Evolutionary conservation across 345 rosid species (phyloP).

Genomic region (Ceriops zippeliana): DNA sequence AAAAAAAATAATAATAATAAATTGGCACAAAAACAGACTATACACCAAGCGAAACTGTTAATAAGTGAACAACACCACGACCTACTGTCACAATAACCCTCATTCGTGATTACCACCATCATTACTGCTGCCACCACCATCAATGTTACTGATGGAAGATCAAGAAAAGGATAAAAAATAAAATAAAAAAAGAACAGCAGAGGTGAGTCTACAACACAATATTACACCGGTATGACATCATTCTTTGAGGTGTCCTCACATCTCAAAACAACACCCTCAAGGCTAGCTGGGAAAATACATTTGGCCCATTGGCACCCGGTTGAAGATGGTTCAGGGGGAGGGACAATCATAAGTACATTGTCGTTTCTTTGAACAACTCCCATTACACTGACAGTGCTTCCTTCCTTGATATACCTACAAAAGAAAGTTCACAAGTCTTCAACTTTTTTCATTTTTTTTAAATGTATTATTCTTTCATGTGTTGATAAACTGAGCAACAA

Average conservation of each 20-base stretch:
- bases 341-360: constrained; percentile 93
- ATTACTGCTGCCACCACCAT: constrained; percentile 14
- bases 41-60: constrained; percentile 17
- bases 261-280: constrained; percentile 89
- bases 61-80: constrained; percentile 12
- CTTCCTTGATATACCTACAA: constrained; percentile 90
- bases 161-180: background rate
- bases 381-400: constrained; percentile 95
- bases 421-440: background rate
- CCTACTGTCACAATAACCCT: constrained; percentile 9
- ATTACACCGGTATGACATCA: constrained; percentile 92
- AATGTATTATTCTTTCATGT: too few relatives aligned
- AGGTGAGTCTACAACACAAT: constrained; percentile 14
- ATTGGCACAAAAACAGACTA: constrained; percentile 20
- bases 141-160: constrained; percentile 17
- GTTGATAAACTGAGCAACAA: too few relatives aligned
- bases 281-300: constrained; percentile 82
- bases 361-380: constrained; percentile 96
- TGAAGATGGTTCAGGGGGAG: constrained; percentile 74
- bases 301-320: constrained; percentile 93
- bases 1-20: background rate
- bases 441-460: background rate
- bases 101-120: constrained; percentile 13
- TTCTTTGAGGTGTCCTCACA: constrained; percentile 88
- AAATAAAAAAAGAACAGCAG: constrained; percentile 4